Conservation (phyloP, 345 rosid genomes). For the Rhodomyrtus tomentosa region DNA sequence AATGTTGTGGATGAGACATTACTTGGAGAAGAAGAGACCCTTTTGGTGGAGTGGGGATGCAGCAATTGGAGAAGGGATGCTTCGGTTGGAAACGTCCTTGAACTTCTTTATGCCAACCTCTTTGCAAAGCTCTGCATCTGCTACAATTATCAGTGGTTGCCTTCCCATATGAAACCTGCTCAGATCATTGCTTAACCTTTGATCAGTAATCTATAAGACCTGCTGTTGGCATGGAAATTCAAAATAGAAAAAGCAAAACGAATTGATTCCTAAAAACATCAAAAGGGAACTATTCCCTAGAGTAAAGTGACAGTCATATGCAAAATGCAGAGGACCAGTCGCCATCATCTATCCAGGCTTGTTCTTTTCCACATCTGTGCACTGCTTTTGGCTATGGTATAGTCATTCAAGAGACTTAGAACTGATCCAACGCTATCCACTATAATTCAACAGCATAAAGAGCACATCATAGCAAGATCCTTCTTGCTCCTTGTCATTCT, state of each 20-base stretch:
- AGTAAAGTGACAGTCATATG: neutral
- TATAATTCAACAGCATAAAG: neutral
- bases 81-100: conserved; percentile 71
- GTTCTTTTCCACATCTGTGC: neutral
- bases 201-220: neutral
- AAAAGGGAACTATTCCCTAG: neutral
- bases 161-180: conserved; percentile 97
- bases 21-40: conserved; percentile 96
- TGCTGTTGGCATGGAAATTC: neutral
- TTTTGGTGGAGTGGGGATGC: conserved; percentile 93
- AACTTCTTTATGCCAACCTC: conserved; percentile 91
- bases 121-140: conserved; percentile 76
- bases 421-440: neutral
- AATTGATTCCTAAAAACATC: neutral
- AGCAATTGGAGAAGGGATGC: conserved; percentile 89
- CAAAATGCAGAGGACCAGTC: neutral
- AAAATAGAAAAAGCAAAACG: neutral
- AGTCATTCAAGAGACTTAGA: neutral
- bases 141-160: conserved; percentile 75
- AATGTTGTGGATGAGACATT: neutral
- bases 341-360: neutral
- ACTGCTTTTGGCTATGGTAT: neutral
- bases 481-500: neutral
- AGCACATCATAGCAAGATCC: neutral
- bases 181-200: neutral